A percentile compares a stretch with the other conserved stretches of the same genome.
Evolutionary conservation across 2,329 filamentous ascomycete genomes (phyloP).

Genomic region (Diaporthe aspalathi): DNA sequence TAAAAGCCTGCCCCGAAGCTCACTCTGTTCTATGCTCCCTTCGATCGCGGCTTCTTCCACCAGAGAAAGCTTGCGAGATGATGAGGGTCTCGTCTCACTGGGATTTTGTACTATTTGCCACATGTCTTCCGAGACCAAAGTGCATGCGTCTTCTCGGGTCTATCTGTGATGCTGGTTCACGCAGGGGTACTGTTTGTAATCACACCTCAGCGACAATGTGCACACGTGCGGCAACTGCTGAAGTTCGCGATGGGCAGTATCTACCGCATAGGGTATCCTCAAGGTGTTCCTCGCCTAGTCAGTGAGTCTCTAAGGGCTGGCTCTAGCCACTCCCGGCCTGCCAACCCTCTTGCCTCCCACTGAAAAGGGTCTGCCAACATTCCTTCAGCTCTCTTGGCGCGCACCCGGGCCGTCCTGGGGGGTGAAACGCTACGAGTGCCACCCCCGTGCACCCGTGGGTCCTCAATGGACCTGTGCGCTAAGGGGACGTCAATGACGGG

Average conservation of each 20-base stretch:
- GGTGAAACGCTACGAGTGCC: conserved; percentile 15
- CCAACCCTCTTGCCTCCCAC: no score
- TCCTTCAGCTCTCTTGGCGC: background rate
- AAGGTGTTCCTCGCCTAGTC: no score
- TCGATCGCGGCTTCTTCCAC: no score
- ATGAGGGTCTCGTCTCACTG: background rate
- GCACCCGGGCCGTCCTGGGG: background rate
- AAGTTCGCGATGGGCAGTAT: no score
- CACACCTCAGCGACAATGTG: no score
- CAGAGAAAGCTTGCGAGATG: background rate
- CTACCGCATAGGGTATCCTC: no score
- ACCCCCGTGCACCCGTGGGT: conserved; percentile 21
- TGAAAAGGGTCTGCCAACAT: background rate
- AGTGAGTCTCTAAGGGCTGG: no score
- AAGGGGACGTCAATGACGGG: conserved; percentile 3
- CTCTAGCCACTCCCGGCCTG: background rate
- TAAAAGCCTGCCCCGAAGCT: no score
- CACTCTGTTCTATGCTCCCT: no score
- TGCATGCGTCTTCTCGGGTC: background rate
- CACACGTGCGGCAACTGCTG: no score
- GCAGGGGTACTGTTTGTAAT: no score
- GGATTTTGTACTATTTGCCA: background rate
- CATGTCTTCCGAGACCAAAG: background rate
- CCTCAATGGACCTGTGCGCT: conserved; percentile 7
- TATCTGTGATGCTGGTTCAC: background rate